phyloP scores from a whole-genome alignment of 2,329 filamentous ascomycete genomes.

The Chlorencoelia australis region DNA sequence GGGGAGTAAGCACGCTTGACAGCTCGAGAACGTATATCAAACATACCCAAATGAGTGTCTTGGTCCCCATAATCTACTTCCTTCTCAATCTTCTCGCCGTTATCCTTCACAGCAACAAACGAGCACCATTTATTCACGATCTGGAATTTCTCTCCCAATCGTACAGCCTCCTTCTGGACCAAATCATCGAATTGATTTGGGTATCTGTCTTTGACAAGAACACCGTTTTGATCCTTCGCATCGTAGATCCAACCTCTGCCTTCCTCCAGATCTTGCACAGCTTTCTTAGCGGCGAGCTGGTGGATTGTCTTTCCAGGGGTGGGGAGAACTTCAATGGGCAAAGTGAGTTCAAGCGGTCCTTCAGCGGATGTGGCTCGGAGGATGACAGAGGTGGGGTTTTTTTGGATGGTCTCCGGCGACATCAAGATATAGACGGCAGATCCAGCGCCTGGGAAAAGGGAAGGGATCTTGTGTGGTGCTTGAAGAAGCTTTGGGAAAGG shows the following conservation, averaged over 20 bases:
- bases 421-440: slow-evolving; percentile 57
- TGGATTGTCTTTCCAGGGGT: slow-evolving; percentile 48
- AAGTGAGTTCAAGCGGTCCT: slow-evolving; percentile 51
- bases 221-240: slow-evolving; percentile 35
- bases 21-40: too few relatives aligned
- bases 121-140: slow-evolving; percentile 62
- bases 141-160: slow-evolving; percentile 55
- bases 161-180: slow-evolving; percentile 54
- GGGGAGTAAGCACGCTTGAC: too few relatives aligned
- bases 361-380: slow-evolving; percentile 46
- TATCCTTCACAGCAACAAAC: slow-evolving; percentile 55
- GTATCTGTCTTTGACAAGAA: slow-evolving; percentile 36
- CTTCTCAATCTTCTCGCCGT: slow-evolving; percentile 13
- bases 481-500: slow-evolving; percentile 49
- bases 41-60: too few relatives aligned
- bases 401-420: slow-evolving; percentile 36
- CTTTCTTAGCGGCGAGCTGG: slow-evolving; percentile 59
- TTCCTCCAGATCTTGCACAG: slow-evolving; percentile 59
- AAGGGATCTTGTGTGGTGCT: slow-evolving; percentile 50
- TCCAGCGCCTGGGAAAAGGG: slow-evolving; percentile 57
- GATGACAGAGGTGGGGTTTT: slow-evolving; percentile 43
- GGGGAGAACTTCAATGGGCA: slow-evolving; percentile 45
- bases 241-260: slow-evolving; percentile 55
- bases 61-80: too few relatives aligned
- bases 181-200: slow-evolving; percentile 46